phyloP scores from a whole-genome alignment of 305 asterid genomes.

The Coffea humblotiana region DNA sequence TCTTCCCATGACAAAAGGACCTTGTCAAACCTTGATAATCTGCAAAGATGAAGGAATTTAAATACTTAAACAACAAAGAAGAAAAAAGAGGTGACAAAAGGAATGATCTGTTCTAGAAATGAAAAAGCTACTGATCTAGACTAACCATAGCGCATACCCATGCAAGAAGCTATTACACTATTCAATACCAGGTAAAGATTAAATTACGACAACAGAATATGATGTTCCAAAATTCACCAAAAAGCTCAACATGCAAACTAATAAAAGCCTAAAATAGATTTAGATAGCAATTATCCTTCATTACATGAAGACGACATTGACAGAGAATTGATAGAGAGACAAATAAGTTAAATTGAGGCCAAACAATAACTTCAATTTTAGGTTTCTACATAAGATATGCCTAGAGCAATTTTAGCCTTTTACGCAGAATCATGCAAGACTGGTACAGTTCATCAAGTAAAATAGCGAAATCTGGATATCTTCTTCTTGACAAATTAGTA shows the following conservation, averaged over 20 bases:
- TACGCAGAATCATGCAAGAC: neutral
- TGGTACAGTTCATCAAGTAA: neutral
- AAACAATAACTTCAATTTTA: too few species aligned
- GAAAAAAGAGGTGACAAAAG: neutral
- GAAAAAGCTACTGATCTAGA: neutral
- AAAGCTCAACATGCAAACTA: too few species aligned
- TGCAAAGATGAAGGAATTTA: conserved; percentile 32
- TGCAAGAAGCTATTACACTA: neutral
- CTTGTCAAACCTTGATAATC: conserved; percentile 96
- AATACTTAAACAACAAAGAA: neutral
- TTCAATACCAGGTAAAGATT: neutral
- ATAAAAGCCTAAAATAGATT: neutral
- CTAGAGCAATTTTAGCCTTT: neutral
- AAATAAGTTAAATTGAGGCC: neutral
- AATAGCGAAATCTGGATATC: neutral
- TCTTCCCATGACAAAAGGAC: conserved; percentile 82
- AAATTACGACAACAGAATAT: neutral
- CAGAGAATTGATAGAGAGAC: neutral
- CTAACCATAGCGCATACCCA: neutral
- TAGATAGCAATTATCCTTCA: neutral
- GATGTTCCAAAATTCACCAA: neutral
- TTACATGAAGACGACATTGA: neutral
- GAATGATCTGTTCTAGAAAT: neutral
- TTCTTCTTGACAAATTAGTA: neutral
- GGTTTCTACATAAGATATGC: too few species aligned